A percentile compares a stretch with the other conserved stretches of the same genome.
phyloP scores from a whole-genome alignment of 1,284 basidiomycete species.

The Marasmius tenuissimus region DNA sequence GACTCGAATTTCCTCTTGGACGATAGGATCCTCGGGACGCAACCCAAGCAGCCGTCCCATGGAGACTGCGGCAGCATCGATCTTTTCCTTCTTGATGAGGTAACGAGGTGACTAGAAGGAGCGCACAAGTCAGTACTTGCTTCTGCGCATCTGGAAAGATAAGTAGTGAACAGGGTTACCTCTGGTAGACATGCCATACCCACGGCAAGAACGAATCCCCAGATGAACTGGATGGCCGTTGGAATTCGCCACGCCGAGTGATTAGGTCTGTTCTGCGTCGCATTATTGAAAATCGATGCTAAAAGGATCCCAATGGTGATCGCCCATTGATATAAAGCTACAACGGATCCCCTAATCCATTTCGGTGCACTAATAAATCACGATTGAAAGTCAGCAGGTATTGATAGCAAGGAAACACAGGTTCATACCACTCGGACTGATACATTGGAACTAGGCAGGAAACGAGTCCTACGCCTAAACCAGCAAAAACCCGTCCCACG shows the following conservation, averaged over 20 bases:
- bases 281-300: conserved; percentile 76
- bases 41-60: conserved; percentile 66
- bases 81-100: conserved; percentile 71
- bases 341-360: conserved; percentile 82
- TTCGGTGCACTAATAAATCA: conserved; percentile 51
- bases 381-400: not conserved
- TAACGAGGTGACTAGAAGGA: conserved; percentile 73
- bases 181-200: conserved; percentile 76
- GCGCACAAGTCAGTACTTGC: conserved; percentile 15
- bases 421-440: conserved; percentile 57
- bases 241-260: conserved; percentile 78
- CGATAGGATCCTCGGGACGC: conserved; percentile 47
- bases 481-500: conserved; percentile 81
- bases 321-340: conserved; percentile 80
- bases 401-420: not conserved
- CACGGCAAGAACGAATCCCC: conserved; percentile 56
- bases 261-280: conserved; percentile 61
- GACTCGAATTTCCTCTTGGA: conserved; percentile 65
- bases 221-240: conserved; percentile 74
- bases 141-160: conserved; percentile 18
- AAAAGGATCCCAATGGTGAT: conserved; percentile 85
- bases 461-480: conserved; percentile 79
- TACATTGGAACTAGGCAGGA: conserved; percentile 34
- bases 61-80: conserved; percentile 60
- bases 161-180: conserved; percentile 27